Evolutionary conservation across 306 rosid genomes (phyloP).

Genomic region (Bauhinia variegata): DNA sequence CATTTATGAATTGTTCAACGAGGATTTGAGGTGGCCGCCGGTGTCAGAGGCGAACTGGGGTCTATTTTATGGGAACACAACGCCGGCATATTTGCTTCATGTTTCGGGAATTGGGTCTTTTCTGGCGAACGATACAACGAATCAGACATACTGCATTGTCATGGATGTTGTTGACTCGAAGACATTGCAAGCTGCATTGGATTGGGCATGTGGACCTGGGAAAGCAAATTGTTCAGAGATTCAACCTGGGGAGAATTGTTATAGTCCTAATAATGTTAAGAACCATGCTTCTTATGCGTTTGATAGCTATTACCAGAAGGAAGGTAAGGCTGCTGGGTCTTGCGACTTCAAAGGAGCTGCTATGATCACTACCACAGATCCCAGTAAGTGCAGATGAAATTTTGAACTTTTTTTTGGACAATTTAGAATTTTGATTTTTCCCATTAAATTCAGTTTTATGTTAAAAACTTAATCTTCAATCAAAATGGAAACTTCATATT

Average conservation of each 20-base stretch:
- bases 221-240: conserved; percentile 80
- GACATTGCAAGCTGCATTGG: conserved; percentile 85
- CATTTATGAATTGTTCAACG: conserved; percentile 74
- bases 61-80: conserved; percentile 67
- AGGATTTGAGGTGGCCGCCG: conserved; percentile 82
- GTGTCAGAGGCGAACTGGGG: conserved; percentile 89
- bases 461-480: conserved; percentile 2
- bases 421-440: not conserved
- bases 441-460: not conserved
- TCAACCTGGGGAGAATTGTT: conserved; percentile 84
- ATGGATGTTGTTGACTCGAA: conserved; percentile 64
- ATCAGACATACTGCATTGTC: conserved; percentile 72
- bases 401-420: not conserved
- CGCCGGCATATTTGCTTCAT: conserved; percentile 74
- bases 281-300: conserved; percentile 88
- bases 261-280: conserved; percentile 73
- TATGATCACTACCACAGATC: conserved; percentile 78
- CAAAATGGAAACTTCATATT: not conserved
- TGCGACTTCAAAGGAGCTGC: conserved; percentile 91
- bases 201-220: conserved; percentile 91
- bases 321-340: conserved; percentile 64
- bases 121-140: conserved; percentile 76
- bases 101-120: conserved; percentile 74
- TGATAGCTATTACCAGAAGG: conserved; percentile 82
- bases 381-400: conserved; percentile 56